Conservation (phyloP, 768 basidiomycete genomes). For the Galerina sulciceps region DNA sequence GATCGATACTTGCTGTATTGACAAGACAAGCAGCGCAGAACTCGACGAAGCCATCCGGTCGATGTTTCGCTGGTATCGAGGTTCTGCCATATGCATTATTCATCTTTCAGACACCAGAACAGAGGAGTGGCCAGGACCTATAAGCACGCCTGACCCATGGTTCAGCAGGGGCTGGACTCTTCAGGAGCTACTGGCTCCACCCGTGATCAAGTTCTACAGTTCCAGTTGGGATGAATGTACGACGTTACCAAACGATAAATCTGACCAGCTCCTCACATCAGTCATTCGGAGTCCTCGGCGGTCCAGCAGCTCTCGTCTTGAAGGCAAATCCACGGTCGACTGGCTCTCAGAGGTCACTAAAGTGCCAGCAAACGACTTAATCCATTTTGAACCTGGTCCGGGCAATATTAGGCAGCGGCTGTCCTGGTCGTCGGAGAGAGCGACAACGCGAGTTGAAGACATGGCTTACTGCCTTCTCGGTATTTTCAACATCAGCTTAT, state of each 20-base stretch:
- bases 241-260: background rate
- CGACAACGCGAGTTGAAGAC: slow-evolving; percentile 10
- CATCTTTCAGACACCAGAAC: slow-evolving; percentile 1
- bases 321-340: no score
- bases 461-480: slow-evolving; percentile 7
- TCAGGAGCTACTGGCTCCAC: slow-evolving; percentile 13
- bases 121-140: background rate
- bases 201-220: slow-evolving; percentile 3
- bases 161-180: slow-evolving; percentile 16
- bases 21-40: slow-evolving; percentile 14
- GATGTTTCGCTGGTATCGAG: slow-evolving; percentile 15
- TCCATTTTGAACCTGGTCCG: background rate
- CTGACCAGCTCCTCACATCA: no score
- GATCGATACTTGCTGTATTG: slow-evolving; percentile 17
- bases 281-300: no score
- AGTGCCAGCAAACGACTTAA: background rate
- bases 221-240: background rate
- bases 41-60: slow-evolving; percentile 16
- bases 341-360: background rate
- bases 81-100: background rate
- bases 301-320: no score
- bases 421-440: background rate
- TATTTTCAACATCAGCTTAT: slow-evolving; percentile 3
- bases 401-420: background rate
- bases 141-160: slow-evolving; percentile 2